phyloP scores from a whole-genome alignment of 2,329 filamentous ascomycete species.

The Aspergillus nomiae region DNA sequence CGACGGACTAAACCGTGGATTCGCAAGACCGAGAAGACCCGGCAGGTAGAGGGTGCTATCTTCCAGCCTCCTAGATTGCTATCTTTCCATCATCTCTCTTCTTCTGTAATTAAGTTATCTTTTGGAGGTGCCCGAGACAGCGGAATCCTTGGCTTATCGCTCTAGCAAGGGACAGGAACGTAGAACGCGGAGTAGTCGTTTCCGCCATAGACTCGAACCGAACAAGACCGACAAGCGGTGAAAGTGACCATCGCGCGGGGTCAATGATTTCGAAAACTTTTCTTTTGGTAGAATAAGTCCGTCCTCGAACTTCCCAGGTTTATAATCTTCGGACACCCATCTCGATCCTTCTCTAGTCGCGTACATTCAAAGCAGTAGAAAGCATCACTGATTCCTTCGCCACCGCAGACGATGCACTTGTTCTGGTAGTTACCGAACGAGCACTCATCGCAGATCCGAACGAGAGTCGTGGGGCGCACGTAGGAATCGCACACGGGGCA shows the following conservation, averaged over 20 bases:
- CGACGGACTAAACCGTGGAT: constrained; percentile 53
- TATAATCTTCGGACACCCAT: constrained; percentile 99
- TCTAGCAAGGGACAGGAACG: constrained; percentile 4
- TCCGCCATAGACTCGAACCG: constrained; percentile 9
- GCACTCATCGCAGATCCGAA: constrained; percentile 99
- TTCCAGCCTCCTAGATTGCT: constrained; percentile 10
- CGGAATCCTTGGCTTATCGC: neutral
- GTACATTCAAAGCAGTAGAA: constrained; percentile 99
- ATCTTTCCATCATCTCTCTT: constrained; percentile 10
- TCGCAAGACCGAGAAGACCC: constrained; percentile 66
- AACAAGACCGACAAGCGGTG: constrained; percentile 12
- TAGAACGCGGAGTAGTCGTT: constrained; percentile 6
- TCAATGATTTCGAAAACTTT: constrained; percentile 54
- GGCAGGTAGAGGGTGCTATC: constrained; percentile 44
- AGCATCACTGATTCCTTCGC: constrained; percentile 95
- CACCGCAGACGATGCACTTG: constrained; percentile 98
- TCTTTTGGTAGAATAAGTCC: constrained; percentile 81
- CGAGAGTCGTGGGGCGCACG: constrained; percentile 94
- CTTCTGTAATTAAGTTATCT: constrained; percentile 12
- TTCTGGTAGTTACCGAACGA: constrained; percentile 99
- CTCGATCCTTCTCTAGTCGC: constrained; percentile 90
- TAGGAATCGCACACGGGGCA: constrained; percentile 99
- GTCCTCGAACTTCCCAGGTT: constrained; percentile 94
- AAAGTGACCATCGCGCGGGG: constrained; percentile 12
- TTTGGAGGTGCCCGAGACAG: constrained; percentile 8